A percentile compares a stretch with the other conserved stretches of the same genome.
Evolutionary conservation across 768 basidiomycete genomes (phyloP).

Genomic region (Pseudohyphozyma bogoriensis): DNA sequence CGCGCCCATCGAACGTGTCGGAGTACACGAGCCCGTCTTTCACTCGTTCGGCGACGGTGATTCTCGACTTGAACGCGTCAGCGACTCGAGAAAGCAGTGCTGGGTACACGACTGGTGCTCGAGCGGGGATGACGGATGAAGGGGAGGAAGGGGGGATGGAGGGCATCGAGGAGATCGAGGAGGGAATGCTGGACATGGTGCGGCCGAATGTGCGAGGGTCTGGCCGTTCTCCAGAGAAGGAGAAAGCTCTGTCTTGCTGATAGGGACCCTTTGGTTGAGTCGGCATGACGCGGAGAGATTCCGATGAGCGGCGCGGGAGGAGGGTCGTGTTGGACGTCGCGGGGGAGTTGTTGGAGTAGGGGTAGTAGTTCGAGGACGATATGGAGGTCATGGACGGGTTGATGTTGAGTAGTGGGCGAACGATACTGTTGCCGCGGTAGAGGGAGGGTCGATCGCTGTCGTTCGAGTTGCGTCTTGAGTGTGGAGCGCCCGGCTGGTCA

Average conservation of each 20-base stretch:
- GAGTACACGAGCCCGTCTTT: conserved; percentile 96
- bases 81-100: conserved; percentile 90
- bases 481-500: background rate
- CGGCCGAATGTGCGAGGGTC: background rate
- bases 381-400: conserved; percentile 28
- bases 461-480: conserved; percentile 13
- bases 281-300: conserved; percentile 26
- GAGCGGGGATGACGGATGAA: background rate
- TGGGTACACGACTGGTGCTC: conserved; percentile 55
- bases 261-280: conserved; percentile 7
- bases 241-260: conserved; percentile 17
- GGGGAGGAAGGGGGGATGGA: background rate
- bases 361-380: conserved; percentile 6
- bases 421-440: conserved; percentile 4
- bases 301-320: conserved; percentile 23
- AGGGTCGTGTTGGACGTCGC: conserved; percentile 5
- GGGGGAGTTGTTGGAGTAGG: conserved; percentile 4
- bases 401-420: conserved; percentile 36
- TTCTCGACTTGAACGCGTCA: conserved; percentile 77
- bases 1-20: conserved; percentile 90
- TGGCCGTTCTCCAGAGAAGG: conserved; percentile 11
- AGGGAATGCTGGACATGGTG: background rate
- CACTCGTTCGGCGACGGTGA: conserved; percentile 62
- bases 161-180: background rate
- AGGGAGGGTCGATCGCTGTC: conserved; percentile 18